These are phyloP conservation scores for Marchantia polymorpha DNA, from an alignment of 225 moss, liverwort and hornwort genomes.

Conservation along the genomic window DNA sequence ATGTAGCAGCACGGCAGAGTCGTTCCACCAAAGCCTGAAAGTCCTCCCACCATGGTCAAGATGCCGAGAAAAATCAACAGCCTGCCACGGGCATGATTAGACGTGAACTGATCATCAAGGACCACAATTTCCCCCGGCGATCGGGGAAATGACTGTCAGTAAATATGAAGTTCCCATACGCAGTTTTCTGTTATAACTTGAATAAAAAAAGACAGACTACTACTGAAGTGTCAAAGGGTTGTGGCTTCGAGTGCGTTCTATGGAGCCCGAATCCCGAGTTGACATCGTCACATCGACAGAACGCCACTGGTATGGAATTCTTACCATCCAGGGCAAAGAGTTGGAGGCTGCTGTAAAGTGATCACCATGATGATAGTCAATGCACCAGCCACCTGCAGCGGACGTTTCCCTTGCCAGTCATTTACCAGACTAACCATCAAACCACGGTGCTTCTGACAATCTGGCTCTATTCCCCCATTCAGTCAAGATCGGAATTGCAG, in stretches of 20 bases:
- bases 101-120: neutral
- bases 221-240: no score
- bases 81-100: conserved; percentile 21
- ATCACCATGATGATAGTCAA: conserved; percentile 57
- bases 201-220: no score
- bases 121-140: neutral
- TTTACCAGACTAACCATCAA: neutral
- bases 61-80: conserved; percentile 52
- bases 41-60: conserved; percentile 45
- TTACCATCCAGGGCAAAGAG: conserved; percentile 49
- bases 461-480: no score
- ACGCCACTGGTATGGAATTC: neutral
- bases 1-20: conserved; percentile 56
- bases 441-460: neutral
- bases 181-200: neutral
- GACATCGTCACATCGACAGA: neutral
- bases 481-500: neutral
- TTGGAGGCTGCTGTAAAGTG: conserved; percentile 41
- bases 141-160: neutral
- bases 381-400: conserved; percentile 49
- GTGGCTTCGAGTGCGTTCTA: neutral
- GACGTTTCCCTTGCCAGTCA: neutral
- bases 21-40: conserved; percentile 50
- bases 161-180: neutral
- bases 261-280: neutral